These are phyloP conservation scores for Sonneratia caseolaris DNA, from an alignment of 345 rosid species.

Conservation along the genomic window DNA sequence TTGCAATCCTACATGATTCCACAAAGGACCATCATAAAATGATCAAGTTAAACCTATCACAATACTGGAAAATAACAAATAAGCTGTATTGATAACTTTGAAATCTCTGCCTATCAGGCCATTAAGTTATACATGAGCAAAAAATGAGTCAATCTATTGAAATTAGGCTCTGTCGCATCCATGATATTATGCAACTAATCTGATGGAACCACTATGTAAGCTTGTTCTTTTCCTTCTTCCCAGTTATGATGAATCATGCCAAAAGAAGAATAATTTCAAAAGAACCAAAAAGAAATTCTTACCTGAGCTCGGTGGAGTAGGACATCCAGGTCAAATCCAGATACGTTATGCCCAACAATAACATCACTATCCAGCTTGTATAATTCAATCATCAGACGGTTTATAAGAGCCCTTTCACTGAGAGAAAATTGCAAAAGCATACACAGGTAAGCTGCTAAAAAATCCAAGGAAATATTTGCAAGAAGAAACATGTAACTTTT, in stretches of 20 bases:
- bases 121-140: background rate
- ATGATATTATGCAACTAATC: background rate
- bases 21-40: background rate
- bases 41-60: background rate
- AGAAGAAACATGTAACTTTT: conserved; percentile 7
- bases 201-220: background rate
- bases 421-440: conserved; percentile 9
- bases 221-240: background rate
- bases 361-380: conserved; percentile 86
- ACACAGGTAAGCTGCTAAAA: conserved; percentile 1
- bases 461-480: background rate
- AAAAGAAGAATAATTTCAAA: background rate
- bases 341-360: conserved; percentile 93
- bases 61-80: background rate
- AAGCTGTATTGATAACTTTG: background rate
- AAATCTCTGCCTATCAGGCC: background rate
- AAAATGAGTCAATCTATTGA: background rate
- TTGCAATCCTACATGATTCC: conserved; percentile 56
- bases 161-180: background rate
- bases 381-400: conserved; percentile 77
- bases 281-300: conserved; percentile 9
- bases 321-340: conserved; percentile 96
- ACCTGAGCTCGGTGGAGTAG: conserved; percentile 94
- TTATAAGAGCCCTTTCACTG: conserved; percentile 94
- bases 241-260: background rate